Conservation (phyloP, 306 rosid genomes). For the Acacia melanoxylon region DNA sequence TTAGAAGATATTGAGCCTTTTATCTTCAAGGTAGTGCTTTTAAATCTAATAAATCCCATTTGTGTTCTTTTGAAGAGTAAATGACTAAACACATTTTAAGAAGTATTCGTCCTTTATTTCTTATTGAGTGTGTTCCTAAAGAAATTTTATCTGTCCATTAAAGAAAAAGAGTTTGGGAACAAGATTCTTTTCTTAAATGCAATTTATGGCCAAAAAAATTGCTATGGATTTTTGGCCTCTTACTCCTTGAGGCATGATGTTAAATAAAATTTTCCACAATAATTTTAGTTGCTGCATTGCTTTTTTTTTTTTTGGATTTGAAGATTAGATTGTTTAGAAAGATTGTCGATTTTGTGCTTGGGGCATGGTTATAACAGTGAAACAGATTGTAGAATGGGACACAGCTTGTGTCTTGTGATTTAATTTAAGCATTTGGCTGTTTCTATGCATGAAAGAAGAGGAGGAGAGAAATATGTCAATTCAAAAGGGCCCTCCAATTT, state of each 20-base stretch:
- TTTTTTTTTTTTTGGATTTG: too few species aligned
- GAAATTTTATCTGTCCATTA: background rate
- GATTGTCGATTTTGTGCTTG: background rate
- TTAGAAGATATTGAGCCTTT: slow-evolving; percentile 82
- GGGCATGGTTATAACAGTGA: too few species aligned
- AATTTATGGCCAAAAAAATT: background rate
- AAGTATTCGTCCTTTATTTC: background rate
- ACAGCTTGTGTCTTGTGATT: too few species aligned
- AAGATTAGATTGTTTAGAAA: background rate
- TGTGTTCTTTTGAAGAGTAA: slow-evolving; percentile 15
- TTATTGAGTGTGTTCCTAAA: background rate
- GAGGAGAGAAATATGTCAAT: too few species aligned
- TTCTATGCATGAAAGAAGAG: too few species aligned
- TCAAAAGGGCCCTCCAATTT: background rate
- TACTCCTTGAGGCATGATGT: background rate
- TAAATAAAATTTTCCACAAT: background rate
- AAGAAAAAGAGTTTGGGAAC: background rate
- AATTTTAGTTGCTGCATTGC: background rate
- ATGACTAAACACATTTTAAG: slow-evolving; percentile 8
- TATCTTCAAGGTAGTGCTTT: slow-evolving; percentile 74
- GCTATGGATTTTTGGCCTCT: background rate
- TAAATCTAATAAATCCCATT: slow-evolving; percentile 13
- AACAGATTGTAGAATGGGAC: too few species aligned
- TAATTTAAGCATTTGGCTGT: too few species aligned
- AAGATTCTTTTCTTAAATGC: background rate